Evolutionary conservation across 805 yeast species (phyloP).

Genomic region (Maudiozyma saulgeensis): DNA sequence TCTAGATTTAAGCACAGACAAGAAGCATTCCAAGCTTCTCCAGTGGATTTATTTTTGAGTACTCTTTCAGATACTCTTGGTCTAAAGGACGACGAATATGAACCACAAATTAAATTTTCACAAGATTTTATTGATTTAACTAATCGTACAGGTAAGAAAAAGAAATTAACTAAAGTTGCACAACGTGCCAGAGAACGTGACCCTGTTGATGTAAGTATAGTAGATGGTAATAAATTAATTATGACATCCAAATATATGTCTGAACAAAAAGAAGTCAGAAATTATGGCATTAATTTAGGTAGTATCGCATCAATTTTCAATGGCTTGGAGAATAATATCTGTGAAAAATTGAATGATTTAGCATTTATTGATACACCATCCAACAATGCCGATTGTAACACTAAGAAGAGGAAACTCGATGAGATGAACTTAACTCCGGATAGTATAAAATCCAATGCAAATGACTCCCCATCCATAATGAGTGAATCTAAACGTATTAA

Average conservation of each 20-base stretch:
- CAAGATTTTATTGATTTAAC: slow-evolving; percentile 20
- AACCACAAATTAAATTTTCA: slow-evolving; percentile 14
- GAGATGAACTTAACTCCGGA: slow-evolving; percentile 17
- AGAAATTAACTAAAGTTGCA: slow-evolving; percentile 20
- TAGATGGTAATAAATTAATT: slow-evolving; percentile 18
- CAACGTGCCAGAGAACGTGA: slow-evolving; percentile 28
- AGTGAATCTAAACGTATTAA: slow-evolving; percentile 28
- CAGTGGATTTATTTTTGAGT: slow-evolving; percentile 25
- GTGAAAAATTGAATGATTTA: slow-evolving; percentile 5
- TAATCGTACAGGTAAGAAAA: slow-evolving; percentile 29
- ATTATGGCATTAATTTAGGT: slow-evolving; percentile 9
- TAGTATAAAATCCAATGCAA: slow-evolving; percentile 9
- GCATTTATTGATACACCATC: slow-evolving; percentile 6
- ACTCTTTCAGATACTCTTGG: slow-evolving; percentile 28
- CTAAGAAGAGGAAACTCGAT: slow-evolving; percentile 22
- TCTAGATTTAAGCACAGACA: slow-evolving; percentile 29
- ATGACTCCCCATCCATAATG: slow-evolving; percentile 21
- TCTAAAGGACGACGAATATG: slow-evolving; percentile 22
- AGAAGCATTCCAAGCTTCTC: slow-evolving; percentile 23
- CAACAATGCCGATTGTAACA: neutral
- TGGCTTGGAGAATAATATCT: slow-evolving; percentile 12
- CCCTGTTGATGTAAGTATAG: slow-evolving; percentile 15
- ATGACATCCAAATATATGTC: slow-evolving; percentile 19
- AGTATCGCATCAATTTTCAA: slow-evolving; percentile 21
- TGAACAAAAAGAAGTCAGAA: slow-evolving; percentile 4